phyloP scores from a whole-genome alignment of 352 stramenopile genomes.

The Globisporangium lucens region DNA sequence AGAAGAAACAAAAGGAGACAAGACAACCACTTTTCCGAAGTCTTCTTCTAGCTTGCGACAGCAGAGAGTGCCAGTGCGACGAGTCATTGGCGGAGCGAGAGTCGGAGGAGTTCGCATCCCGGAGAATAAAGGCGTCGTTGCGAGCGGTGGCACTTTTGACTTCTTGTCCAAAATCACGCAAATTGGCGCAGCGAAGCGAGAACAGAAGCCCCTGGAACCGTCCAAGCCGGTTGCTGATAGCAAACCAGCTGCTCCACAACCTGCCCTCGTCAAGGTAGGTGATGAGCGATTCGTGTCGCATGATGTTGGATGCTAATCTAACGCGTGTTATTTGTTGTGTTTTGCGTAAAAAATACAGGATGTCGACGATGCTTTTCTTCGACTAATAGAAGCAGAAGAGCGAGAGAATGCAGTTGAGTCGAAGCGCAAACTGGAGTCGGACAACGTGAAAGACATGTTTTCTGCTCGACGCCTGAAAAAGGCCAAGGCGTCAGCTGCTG shows the following conservation, averaged over 20 bases:
- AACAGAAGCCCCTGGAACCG: slow-evolving; percentile 15
- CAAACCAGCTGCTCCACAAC: slow-evolving; percentile 1
- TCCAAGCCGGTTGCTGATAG: background rate
- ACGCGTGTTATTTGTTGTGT: background rate
- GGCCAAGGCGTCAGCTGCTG: slow-evolving; percentile 3
- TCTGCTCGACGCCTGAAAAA: slow-evolving; percentile 45
- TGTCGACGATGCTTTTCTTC: slow-evolving; percentile 73
- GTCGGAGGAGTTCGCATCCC: slow-evolving; percentile 23
- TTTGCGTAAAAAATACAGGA: slow-evolving; percentile 27
- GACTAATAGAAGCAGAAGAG: slow-evolving; percentile 76
- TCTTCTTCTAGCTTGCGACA: slow-evolving; percentile 12
- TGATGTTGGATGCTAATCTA: no score
- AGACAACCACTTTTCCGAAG: background rate
- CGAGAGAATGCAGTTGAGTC: slow-evolving; percentile 53
- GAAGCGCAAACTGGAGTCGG: slow-evolving; percentile 53
- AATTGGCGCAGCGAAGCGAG: slow-evolving; percentile 24
- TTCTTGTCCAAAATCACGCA: slow-evolving; percentile 82
- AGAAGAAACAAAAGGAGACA: slow-evolving; percentile 25
- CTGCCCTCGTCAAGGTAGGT: slow-evolving; percentile 1
- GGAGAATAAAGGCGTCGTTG: slow-evolving; percentile 63
- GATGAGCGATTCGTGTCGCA: background rate
- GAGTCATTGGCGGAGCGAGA: slow-evolving; percentile 28
- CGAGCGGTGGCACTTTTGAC: slow-evolving; percentile 78
- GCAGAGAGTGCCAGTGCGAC: slow-evolving; percentile 25
- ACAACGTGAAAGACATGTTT: slow-evolving; percentile 55